Evolutionary conservation across 331 rosid genomes (phyloP).

Genomic region (Saraca asoca): DNA sequence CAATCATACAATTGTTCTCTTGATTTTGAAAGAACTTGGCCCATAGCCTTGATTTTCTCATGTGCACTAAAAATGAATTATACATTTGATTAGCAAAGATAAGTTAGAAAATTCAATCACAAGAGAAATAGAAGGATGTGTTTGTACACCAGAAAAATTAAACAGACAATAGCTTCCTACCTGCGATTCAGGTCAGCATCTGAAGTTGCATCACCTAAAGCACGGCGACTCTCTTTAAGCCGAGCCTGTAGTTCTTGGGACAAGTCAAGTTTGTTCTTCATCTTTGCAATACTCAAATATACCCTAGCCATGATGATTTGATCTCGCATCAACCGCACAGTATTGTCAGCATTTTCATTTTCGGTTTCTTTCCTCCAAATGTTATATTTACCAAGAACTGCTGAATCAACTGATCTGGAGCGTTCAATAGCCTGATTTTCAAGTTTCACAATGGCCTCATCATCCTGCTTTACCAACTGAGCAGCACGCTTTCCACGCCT

Average conservation of each 20-base stretch:
- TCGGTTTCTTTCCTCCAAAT: slow-evolving; percentile 94
- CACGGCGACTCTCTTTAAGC: slow-evolving; percentile 69
- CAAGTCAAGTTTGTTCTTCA: slow-evolving; percentile 62
- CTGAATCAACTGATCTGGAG: slow-evolving; percentile 77
- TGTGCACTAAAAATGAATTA: slow-evolving; percentile 61
- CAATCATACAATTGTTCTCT: slow-evolving; percentile 86
- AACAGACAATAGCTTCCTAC: slow-evolving; percentile 41
- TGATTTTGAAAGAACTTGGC: slow-evolving; percentile 75
- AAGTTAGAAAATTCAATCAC: slow-evolving; percentile 24
- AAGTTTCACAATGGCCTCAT: slow-evolving; percentile 61
- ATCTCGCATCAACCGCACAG: slow-evolving; percentile 85
- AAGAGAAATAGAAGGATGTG: slow-evolving; percentile 13
- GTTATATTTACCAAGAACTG: slow-evolving; percentile 88
- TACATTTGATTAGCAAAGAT: slow-evolving; percentile 31
- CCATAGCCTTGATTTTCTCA: slow-evolving; percentile 69
- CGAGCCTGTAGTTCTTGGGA: slow-evolving; percentile 56
- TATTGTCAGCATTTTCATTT: slow-evolving; percentile 73
- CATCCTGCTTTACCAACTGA: slow-evolving; percentile 58
- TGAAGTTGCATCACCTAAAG: slow-evolving; percentile 70
- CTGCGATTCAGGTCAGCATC: slow-evolving; percentile 75
- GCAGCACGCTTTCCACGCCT: slow-evolving; percentile 62
- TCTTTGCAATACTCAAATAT: slow-evolving; percentile 75
- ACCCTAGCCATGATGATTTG: slow-evolving; percentile 93
- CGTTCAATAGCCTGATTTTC: slow-evolving; percentile 84
- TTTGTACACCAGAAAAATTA: slow-evolving; percentile 19